Percentiles rank a stretch among this genome's conserved stretches.
phyloP scores from a whole-genome alignment of 2,329 filamentous ascomycete species.

The Diaporthe nobilis region DNA sequence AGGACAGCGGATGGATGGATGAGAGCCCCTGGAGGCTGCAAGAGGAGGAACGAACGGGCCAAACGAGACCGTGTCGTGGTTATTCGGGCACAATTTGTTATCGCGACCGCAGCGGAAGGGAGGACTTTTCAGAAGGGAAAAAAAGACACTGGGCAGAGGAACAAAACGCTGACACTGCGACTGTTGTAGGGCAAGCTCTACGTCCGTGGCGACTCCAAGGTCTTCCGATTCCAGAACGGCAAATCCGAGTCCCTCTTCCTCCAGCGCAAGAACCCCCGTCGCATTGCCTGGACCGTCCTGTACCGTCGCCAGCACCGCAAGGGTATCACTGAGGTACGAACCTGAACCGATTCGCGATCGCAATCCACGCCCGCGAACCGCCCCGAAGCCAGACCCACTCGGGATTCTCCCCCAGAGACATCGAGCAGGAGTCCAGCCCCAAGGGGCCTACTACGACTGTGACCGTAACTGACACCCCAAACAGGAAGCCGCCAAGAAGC shows the following conservation, averaged over 20 bases:
- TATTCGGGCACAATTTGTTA: neutral
- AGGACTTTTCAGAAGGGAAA: neutral
- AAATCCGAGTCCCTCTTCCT: conserved; percentile 99
- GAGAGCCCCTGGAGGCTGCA: conserved; percentile 13
- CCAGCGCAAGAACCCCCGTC: conserved; percentile 99
- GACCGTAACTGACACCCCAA: conserved; percentile 56
- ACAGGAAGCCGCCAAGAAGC: conserved; percentile 99
- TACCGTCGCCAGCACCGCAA: conserved; percentile 99
- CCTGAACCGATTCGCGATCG: conserved; percentile 45
- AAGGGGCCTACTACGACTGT: neutral
- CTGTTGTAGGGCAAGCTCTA: conserved; percentile 93
- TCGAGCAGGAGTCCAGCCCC: neutral
- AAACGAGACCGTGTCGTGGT: neutral
- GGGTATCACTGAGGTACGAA: conserved; percentile 99
- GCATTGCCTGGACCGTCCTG: conserved; percentile 98
- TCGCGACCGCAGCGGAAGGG: conserved; percentile 7
- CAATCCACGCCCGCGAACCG: conserved; percentile 25
- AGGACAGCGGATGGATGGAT: conserved; percentile 14
- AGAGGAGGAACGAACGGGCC: conserved; percentile 30
- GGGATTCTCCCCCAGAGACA: neutral
- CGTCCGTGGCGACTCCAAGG: conserved; percentile 99
- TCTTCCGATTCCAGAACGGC: conserved; percentile 99
- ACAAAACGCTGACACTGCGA: conserved; percentile 48
- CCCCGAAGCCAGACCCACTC: conserved; percentile 23
- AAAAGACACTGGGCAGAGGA: neutral